Evolutionary conservation across 2,329 filamentous ascomycete species (phyloP), one percentile per base, ranked within the genome.

Genomic region (Ophiognomonia clavigignenti-juglandacearum): DNA sequence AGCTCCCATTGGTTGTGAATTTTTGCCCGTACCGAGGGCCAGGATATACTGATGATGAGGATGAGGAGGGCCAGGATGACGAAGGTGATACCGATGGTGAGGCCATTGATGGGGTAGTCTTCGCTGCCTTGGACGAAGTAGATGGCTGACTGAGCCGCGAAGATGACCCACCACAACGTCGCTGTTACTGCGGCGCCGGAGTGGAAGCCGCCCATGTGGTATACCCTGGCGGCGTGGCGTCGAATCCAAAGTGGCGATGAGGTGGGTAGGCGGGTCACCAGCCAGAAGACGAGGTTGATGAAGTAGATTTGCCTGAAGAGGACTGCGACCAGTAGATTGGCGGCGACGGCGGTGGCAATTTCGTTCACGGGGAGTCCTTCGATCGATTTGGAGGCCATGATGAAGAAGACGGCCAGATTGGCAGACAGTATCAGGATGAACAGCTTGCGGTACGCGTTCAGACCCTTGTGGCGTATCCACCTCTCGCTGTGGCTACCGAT

Each of bases 1-100:
- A 78, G 65, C 66, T 90, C 86, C 59, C 88, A 90, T 47, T 74
- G 63, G 63, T 90, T 77, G 67, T 90, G 86, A 52, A 74, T 71
- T 39, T 70, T 74, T 54, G 73, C 70, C 19, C 86, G 80, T 54
- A 89, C 71, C 9, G 63, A 61, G 3, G 86, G 86, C 60, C 83
- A 75, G 2, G 86, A 82, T 43, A 81, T 77, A 39, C 69, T 65
- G 42, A 86, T 71, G 57, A 89, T 83, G 46, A 78, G 57, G 54
- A 86, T 71, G 42, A 88, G 69, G 2, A 67, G 60, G 37, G 79
- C 68, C 34, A 87, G 71, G 34, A 82, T 58, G 58, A 51, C 23
- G 39, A 78, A 83, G 11, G 78, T 75, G 22, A 86, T 62, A 11
- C 73, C 67, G 27, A 66, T 57, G 11, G 63, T 65, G 37, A 66